Evolutionary conservation across 768 basidiomycete species (phyloP), one percentile per base, ranked within the genome.

Genomic region (Collybia nuda): DNA sequence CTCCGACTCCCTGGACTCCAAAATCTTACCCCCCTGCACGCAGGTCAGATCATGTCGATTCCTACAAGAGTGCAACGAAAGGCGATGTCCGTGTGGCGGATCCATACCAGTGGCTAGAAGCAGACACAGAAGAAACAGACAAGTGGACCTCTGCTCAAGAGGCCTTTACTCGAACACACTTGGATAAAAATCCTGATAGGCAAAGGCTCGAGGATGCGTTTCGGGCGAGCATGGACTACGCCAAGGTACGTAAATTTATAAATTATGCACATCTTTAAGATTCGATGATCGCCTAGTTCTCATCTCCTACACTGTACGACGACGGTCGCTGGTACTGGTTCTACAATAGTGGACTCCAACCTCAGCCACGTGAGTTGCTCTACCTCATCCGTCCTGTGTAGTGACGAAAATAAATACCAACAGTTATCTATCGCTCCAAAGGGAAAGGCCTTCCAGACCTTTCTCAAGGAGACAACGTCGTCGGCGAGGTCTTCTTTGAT

Each of bases 241-340:
- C 70, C 1, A 76, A 74, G 69, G 76, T 76, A 60, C 28, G 9
- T 22, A 46, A 40, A 39, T 52, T 36, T 23, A 35, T 43, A 26
- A 47, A 17, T 42, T 42, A 7, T 40, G n/a, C 14, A 38, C 35
- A 18, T 22, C 12, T 37, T n/a, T 26, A 21, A 44, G 32, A 11
- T 41, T 54, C 44, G 29, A 44, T 40, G 41, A 9, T 47, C 44
- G 44, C 17, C 36, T 47, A 88, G 86, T 88, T 88, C 63, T 80
- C 79, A 18, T 69, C 82, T 0, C 90, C 90, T 0, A 63, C 56
- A 11, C 54, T 87, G 46, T 79, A 81, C 53, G 72, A 82, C 12
- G 88, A 91, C 57, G 78, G 76, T 14, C 78, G 77, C 43, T 93
- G 88, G 85, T 93, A 93, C 59, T 90, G 89, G 87, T 80, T 77